Base-by-base conservation (phyloP, 495 filamentous ascomycete genomes). In the Terfezia claveryi region DNA sequence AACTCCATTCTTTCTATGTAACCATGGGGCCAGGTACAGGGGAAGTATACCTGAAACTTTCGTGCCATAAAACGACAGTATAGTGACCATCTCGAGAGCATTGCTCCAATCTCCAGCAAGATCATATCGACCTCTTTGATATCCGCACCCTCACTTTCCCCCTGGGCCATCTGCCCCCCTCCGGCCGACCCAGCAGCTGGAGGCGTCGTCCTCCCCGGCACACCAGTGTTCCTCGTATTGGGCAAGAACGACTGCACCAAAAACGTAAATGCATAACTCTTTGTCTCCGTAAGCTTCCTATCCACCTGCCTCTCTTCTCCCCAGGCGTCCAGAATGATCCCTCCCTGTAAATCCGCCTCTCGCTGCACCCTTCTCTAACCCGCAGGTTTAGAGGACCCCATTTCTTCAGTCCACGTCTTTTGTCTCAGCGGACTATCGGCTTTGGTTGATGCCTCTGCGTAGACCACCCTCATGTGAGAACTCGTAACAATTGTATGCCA, bases 331-430 rank as follows among this genome's bases (percentile, higher is more conserved):
- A 98, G 69, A 38, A 98, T 78, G 59, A 96, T 93, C 55, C 91
- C 92, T n/a, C 91, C 91, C 70, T 96, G 92, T 36, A 94, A 81
- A 68, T 98, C 91, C 9, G 85, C 88, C 68, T 98, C 91, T 44
- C 88, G 73, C 68, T 98, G 92, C 50, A 98, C 68, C 53, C 86
- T 76, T n/a, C n/a, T n/a, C n/a, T n/a, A n/a, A n/a, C n/a, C n/a
- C n/a, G n/a, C n/a, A n/a, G n/a, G n/a, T n/a, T n/a, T n/a, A n/a
- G n/a, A n/a, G n/a, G n/a, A n/a, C n/a, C n/a, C n/a, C n/a, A n/a
- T n/a, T n/a, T n/a, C n/a, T n/a, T n/a, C n/a, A n/a, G n/a, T n/a
- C n/a, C n/a, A n/a, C n/a, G n/a, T n/a, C n/a, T n/a, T n/a, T n/a
- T n/a, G n/a, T n/a, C n/a, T n/a, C n/a, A n/a, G n/a, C n/a, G n/a